Conservation (phyloP, 352 stramenopile genomes). For the Globisporangium paroecandrum region DNA sequence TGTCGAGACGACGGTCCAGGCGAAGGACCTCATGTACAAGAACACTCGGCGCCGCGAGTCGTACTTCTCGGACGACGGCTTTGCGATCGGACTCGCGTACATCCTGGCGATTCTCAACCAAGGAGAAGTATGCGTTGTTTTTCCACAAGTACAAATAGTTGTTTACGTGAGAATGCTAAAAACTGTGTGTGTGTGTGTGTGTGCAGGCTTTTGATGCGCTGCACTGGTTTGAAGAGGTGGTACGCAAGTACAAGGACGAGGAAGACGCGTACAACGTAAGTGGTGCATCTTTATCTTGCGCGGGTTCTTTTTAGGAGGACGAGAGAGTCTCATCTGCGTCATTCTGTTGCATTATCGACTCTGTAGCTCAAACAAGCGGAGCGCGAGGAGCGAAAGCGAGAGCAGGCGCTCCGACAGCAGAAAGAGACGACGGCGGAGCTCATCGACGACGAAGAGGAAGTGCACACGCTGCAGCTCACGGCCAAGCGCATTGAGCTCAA, state of each 20-base stretch:
- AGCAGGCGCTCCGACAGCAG: constrained; percentile 75
- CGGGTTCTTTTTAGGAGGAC: neutral
- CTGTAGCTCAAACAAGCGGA: constrained; percentile 76
- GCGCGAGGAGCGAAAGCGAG: constrained; percentile 68
- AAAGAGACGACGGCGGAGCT: constrained; percentile 82
- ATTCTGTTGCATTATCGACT: too few species aligned
- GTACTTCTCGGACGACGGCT: constrained; percentile 96
- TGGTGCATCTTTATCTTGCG: neutral
- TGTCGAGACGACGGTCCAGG: constrained; percentile 85
- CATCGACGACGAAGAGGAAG: constrained; percentile 86
- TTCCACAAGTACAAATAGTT: too few species aligned
- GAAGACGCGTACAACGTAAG: constrained; percentile 71
- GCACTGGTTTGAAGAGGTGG: constrained; percentile 90
- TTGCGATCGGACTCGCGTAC: constrained; percentile 93
- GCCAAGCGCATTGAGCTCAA: constrained; percentile 86
- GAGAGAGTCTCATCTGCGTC: too few species aligned
- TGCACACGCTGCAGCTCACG: constrained; percentile 83
- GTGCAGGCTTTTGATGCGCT: constrained; percentile 79
- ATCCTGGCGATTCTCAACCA: constrained; percentile 90
- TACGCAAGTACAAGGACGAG: constrained; percentile 83
- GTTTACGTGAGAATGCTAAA: neutral
- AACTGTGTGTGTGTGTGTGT: neutral
- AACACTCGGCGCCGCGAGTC: constrained; percentile 90
- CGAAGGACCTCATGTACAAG: constrained; percentile 96
- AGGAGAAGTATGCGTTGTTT: constrained; percentile 44